phyloP scores from a whole-genome alignment of 768 basidiomycete species.

The Amanita thiersii region DNA sequence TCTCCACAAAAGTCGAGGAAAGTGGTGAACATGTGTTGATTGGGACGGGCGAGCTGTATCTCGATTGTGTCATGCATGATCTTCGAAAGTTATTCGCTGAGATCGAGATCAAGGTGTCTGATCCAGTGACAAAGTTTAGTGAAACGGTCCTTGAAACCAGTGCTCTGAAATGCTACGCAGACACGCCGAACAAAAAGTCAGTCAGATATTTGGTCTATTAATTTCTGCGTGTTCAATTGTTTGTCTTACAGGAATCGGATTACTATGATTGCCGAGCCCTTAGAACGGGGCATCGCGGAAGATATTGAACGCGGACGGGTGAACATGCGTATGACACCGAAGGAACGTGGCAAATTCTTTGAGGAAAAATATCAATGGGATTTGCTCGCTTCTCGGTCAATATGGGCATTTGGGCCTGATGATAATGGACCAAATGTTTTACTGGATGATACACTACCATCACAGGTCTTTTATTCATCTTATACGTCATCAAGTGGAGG shows the following conservation, averaged over 20 bases:
- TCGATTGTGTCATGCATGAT: slow-evolving; percentile 97
- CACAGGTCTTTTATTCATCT: slow-evolving; percentile 48
- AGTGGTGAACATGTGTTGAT: slow-evolving; percentile 96
- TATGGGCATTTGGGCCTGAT: slow-evolving; percentile 99
- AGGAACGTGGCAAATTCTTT: slow-evolving; percentile 94
- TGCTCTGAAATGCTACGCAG: slow-evolving; percentile 97
- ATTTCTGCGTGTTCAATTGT: slow-evolving; percentile 8
- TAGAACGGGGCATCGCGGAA: slow-evolving; percentile 92
- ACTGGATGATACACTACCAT: slow-evolving; percentile 93
- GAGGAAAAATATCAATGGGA: slow-evolving; percentile 99
- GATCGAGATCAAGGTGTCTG: slow-evolving; percentile 99
- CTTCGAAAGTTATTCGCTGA: slow-evolving; percentile 87
- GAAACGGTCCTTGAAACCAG: slow-evolving; percentile 98
- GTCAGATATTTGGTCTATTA: slow-evolving; percentile 18
- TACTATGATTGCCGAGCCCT: slow-evolving; percentile 98
- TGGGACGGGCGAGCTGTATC: slow-evolving; percentile 93
- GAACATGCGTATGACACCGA: slow-evolving; percentile 90
- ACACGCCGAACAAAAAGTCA: slow-evolving; percentile 98
- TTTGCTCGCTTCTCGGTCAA: slow-evolving; percentile 90
- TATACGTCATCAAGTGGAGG: background rate
- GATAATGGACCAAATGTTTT: slow-evolving; percentile 91
- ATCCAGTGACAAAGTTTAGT: slow-evolving; percentile 96
- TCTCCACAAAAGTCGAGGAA: slow-evolving; percentile 95
- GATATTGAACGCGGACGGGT: slow-evolving; percentile 93
- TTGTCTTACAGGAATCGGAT: slow-evolving; percentile 73